phyloP scores from a whole-genome alignment of 495 filamentous ascomycete species.

The Cercophora sp. region DNA sequence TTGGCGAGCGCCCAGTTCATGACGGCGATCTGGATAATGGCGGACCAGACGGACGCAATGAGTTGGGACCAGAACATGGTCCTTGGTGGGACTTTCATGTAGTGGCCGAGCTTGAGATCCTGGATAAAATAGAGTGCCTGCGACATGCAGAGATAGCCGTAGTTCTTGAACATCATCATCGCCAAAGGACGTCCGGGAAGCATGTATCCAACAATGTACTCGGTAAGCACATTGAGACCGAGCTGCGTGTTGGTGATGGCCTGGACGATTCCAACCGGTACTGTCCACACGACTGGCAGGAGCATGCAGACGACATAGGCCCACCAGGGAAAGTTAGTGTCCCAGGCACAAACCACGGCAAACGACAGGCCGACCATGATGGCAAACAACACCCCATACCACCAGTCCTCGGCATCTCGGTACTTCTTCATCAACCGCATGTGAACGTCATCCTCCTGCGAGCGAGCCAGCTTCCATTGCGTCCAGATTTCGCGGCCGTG shows the following conservation, averaged over 20 bases:
- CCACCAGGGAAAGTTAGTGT: slow-evolving; percentile 62
- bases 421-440: slow-evolving; percentile 59
- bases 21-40: slow-evolving; percentile 62
- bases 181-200: slow-evolving; percentile 61
- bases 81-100: slow-evolving; percentile 65
- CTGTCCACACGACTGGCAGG: slow-evolving; percentile 50
- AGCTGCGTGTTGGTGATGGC: slow-evolving; percentile 65
- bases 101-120: slow-evolving; percentile 61
- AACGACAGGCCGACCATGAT: slow-evolving; percentile 44
- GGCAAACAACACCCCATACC: slow-evolving; percentile 45
- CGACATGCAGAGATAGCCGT: slow-evolving; percentile 63
- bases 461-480: slow-evolving; percentile 45
- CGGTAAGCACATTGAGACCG: slow-evolving; percentile 63
- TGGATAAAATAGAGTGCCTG: slow-evolving; percentile 46
- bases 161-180: slow-evolving; percentile 67
- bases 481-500: slow-evolving; percentile 58
- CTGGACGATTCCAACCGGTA: slow-evolving; percentile 57
- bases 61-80: slow-evolving; percentile 64
- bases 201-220: slow-evolving; percentile 68
- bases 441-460: slow-evolving; percentile 65
- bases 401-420: slow-evolving; percentile 52
- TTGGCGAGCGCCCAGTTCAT: slow-evolving; percentile 62
- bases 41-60: slow-evolving; percentile 58
- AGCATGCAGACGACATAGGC: slow-evolving; percentile 59
- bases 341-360: slow-evolving; percentile 56